These are phyloP conservation scores for Solioccasus polychromus DNA, from an alignment of 768 basidiomycete genomes.

Conservation along the genomic window DNA sequence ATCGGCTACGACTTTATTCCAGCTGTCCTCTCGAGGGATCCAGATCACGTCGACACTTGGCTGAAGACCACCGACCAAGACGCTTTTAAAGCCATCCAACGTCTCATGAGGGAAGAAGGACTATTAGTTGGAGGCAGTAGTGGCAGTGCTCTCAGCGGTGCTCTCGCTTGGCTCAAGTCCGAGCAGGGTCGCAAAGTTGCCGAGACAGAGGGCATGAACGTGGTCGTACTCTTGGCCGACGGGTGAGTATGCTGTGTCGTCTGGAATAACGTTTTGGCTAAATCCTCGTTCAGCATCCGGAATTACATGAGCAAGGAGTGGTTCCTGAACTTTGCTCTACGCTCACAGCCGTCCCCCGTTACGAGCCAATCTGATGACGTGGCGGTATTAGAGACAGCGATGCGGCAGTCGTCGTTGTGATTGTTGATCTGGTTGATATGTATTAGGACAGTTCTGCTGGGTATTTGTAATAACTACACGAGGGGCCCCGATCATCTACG, in stretches of 20 bases:
- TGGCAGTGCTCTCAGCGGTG: constrained; percentile 79
- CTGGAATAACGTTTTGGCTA: neutral
- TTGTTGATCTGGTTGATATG: too few species aligned
- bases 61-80: constrained; percentile 82
- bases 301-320: constrained; percentile 95
- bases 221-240: constrained; percentile 87
- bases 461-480: neutral
- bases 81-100: constrained; percentile 70
- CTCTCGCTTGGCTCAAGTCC: constrained; percentile 73
- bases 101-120: constrained; percentile 81
- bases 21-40: constrained; percentile 71
- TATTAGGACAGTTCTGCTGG: too few species aligned
- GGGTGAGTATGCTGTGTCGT: constrained; percentile 51
- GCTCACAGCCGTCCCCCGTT: constrained; percentile 51
- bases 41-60: constrained; percentile 68
- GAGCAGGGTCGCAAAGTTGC: constrained; percentile 63
- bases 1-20: constrained; percentile 96
- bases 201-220: constrained; percentile 72
- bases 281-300: constrained; percentile 58
- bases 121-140: constrained; percentile 92
- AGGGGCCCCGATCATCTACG: neutral
- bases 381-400: neutral
- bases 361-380: neutral
- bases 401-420: constrained; percentile 10
- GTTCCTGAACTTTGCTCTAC: constrained; percentile 73